Base-by-base conservation (phyloP, 208 protist species). In the Trypanosoma scelopori region DNA sequence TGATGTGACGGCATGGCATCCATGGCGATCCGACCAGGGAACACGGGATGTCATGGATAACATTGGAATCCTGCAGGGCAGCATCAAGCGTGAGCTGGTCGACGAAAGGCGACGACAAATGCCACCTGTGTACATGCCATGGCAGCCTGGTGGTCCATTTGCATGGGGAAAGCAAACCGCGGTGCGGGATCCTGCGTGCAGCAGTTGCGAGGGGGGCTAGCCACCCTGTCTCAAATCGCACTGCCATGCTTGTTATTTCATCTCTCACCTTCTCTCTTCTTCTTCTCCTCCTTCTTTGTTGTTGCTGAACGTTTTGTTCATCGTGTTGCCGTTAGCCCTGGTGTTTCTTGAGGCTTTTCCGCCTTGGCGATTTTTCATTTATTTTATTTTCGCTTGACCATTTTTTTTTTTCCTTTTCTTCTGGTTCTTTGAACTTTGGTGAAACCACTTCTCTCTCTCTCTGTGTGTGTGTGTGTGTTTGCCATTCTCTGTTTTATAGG, bases 141-240 rank as follows among this genome's bases (percentile, higher is more conserved):
- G 88, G 85, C 80, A 94, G 57, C 62, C 79, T 5, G 83, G 88
- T n/a, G 85, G 85, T 0, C 88, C 88, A 0, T 91, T 94, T 73
- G 81, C 87, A 18, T 41, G 27, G 22, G 58, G 69, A 30, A 51
- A 74, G 41, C 45, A 35, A n/a, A n/a, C 25, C 23, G 18, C 11
- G 20, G 9, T 22, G 22, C 1, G 37, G 43, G 30, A 35, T 50
- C 5, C 9, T 12, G 35, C 25, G 43, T 50, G 20, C 9, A 9
- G 32, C 9, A 9, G 9, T 37, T 37, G 32, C 9, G 32, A 37
- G 32, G 32, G 5, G 32, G 9, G 9, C 9, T 37, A 37, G 32
- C 9, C 32, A 9, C 32, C 9, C 9, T 37, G 9, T 3, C 32
- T 37, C 9, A 11, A 9, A 37, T 9, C 3, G 9, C 5, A 37